Base-by-base conservation (phyloP, 768 basidiomycete genomes). In the Dendrothele bispora region DNA sequence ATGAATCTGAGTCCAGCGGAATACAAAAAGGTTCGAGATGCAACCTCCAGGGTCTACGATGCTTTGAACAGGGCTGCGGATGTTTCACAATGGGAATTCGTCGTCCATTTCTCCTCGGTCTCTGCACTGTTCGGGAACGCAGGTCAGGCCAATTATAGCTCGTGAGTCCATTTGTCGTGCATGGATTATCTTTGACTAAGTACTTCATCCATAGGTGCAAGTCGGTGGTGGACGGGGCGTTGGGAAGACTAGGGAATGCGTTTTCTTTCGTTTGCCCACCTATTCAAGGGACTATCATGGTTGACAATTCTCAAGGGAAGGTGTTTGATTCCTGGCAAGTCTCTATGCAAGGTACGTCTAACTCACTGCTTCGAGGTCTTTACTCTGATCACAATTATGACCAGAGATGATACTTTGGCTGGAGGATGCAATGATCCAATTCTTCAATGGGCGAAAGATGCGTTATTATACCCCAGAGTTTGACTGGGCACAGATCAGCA, bases 61-160 rank as follows among this genome's bases (percentile, higher is more conserved):
- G 58, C 53, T 12, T 41, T 72, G 4, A 53, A 63, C 24, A 48
- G 57, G 14, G 55, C 58, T 7, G 45, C 65, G 10, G 51, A 61
- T 34, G 49, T 72, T n/a, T 35, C 49, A 10, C 38, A 44, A 7
- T 54, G 70, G n/a, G 72, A 73, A 20, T 73, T 71, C 50, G 48
- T 70, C 11, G 52, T 72, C 35, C 53, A 61, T 2, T 60, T 69
- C 28, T 67, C 69, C 0, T 69, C 70, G 1, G 61, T 68, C 5
- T 49, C 64, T 5, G 50, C 38, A 10, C 24, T 65, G 7, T 67
- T 69, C 50, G 72, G 72, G 8, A 61, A 52, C 39, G 54, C 57
- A 15, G 72, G 71, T 3, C 72, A 73, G 51, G 62, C 68, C 0
- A 73, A 71, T 43, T 72, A 72, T 52, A 41, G 24, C 26, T 21